Percentiles rank a stretch among this genome's conserved stretches.
Conservation (phyloP, 371 early-diverging fungal genomes). For the Circinella umbellata region DNA sequence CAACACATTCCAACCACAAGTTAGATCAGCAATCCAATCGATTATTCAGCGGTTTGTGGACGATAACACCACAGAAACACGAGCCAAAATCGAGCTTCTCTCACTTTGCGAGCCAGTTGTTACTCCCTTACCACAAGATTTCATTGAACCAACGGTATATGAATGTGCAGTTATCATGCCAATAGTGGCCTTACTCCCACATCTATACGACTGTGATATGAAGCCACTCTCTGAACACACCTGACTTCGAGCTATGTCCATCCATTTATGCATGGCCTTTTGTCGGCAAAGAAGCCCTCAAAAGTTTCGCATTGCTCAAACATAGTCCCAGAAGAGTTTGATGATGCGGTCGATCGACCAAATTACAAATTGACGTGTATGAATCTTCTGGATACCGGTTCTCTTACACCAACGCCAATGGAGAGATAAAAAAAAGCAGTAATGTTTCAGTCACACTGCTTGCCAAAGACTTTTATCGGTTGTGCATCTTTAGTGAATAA, state of each 20-base stretch:
- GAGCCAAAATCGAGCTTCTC: constrained; percentile 29
- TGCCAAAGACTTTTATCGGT: constrained; percentile 25
- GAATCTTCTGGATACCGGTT: constrained; percentile 23
- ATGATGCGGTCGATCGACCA: constrained; percentile 22
- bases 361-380: constrained; percentile 27
- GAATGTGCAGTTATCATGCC: constrained; percentile 34
- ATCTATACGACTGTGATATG: constrained; percentile 28
- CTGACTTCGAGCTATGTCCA: constrained; percentile 28
- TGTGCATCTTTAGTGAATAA: constrained; percentile 21
- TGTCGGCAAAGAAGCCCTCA: constrained; percentile 23
- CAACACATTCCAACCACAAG: constrained; percentile 26
- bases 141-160: constrained; percentile 24
- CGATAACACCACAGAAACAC: constrained; percentile 28
- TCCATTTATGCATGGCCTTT: constrained; percentile 22
- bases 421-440: constrained; percentile 19
- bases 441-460: constrained; percentile 19
- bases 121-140: constrained; percentile 24
- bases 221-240: constrained; percentile 29
- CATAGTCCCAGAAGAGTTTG: constrained; percentile 23
- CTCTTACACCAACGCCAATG: constrained; percentile 24
- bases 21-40: constrained; percentile 26
- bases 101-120: constrained; percentile 27
- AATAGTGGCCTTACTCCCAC: constrained; percentile 23
- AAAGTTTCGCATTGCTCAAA: constrained; percentile 22
- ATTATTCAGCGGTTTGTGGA: constrained; percentile 29